Evolutionary conservation across 441 rosid genomes (phyloP).

Genomic region (Populus hybrid): DNA sequence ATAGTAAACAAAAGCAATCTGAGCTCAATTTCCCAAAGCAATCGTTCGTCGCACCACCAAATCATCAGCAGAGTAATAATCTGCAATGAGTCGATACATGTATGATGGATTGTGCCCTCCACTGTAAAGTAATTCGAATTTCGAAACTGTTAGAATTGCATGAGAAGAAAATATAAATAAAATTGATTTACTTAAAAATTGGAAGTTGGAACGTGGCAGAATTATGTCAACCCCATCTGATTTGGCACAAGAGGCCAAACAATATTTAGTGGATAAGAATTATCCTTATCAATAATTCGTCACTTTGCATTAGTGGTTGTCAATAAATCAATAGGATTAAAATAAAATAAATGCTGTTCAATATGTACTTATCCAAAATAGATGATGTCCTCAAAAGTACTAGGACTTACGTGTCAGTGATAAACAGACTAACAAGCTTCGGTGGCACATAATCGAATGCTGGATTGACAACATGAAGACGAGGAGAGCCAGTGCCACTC

Average conservation of each 20-base stretch:
- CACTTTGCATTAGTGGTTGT: background rate
- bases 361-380: background rate
- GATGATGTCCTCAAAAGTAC: slow-evolving; percentile 7
- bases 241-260: background rate
- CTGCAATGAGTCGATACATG: slow-evolving; percentile 94
- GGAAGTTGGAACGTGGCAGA: background rate
- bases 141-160: background rate
- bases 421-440: slow-evolving; percentile 91
- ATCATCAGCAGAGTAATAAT: slow-evolving; percentile 96
- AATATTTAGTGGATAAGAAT: background rate
- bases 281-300: background rate
- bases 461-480: slow-evolving; percentile 92
- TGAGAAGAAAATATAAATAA: background rate
- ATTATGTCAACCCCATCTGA: background rate
- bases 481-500: slow-evolving; percentile 58
- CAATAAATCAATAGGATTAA: background rate
- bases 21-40: slow-evolving; percentile 35
- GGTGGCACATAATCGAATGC: slow-evolving; percentile 96
- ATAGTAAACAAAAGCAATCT: background rate
- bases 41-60: slow-evolving; percentile 61
- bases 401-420: slow-evolving; percentile 89
- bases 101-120: slow-evolving; percentile 98
- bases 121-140: slow-evolving; percentile 33
- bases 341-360: background rate
- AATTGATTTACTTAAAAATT: background rate